phyloP scores from a whole-genome alignment of 2,329 filamentous ascomycete species.

The Ophiostoma triangulosporum region DNA sequence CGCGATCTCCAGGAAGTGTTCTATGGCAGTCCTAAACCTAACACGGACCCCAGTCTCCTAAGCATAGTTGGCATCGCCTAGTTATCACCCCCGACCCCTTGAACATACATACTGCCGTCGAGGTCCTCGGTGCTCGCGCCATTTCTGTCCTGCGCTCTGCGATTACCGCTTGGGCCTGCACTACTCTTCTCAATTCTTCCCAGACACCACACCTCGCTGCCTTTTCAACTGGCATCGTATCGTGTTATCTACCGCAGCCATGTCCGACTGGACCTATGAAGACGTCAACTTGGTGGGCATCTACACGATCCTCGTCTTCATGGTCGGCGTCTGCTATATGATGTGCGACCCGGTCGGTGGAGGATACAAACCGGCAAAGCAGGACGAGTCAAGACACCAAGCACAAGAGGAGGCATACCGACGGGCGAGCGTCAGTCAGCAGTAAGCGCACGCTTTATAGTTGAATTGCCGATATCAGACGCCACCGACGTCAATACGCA shows the following conservation, averaged over 20 bases:
- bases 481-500: too few relatives aligned
- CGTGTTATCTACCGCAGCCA: neutral
- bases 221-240: too few relatives aligned
- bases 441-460: too few relatives aligned
- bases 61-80: too few relatives aligned
- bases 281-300: constrained; percentile 9
- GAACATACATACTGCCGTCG: too few relatives aligned
- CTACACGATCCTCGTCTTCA: constrained; percentile 10
- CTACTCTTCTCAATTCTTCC: neutral
- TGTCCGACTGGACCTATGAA: constrained; percentile 1
- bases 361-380: neutral
- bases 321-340: constrained; percentile 11
- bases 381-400: neutral
- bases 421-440: neutral
- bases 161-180: too few relatives aligned
- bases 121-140: too few relatives aligned
- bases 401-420: neutral
- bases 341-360: constrained; percentile 12
- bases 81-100: too few relatives aligned
- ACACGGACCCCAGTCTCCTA: too few relatives aligned
- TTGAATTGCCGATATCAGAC: too few relatives aligned
- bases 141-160: too few relatives aligned
- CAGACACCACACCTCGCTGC: too few relatives aligned
- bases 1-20: neutral
- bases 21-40: neutral